Evolutionary conservation across 371 early-diverging fungal species (phyloP), one percentile per base, ranked within the genome.

Genomic region (Syncephalastrum racemosum): DNA sequence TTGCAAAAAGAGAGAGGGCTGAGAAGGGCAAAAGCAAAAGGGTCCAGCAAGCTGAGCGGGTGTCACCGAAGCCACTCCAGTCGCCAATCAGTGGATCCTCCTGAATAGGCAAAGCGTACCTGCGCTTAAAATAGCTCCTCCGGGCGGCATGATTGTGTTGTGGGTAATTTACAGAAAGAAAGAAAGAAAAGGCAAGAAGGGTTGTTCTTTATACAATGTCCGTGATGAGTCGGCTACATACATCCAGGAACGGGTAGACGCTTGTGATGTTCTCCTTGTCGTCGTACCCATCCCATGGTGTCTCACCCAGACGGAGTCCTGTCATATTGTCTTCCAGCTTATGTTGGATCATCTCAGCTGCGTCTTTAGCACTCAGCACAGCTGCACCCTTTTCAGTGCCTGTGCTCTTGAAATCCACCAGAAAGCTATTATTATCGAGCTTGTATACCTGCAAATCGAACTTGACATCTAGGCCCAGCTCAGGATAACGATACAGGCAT

Each of bases 171-270:
- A 45, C 46, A 45, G 46, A 45, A 6, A 6, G 12, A n/a, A 44
- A 44, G 5, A 16, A 44, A 44, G 10, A 8, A 3, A 45, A 16
- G 42, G 39, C n/a, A 51, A 50, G 12, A 50, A 50, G 19, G 1
- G 40, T 16, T 39, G 12, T 42, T 53, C 36, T 39, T 56, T 67
- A 71, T 31, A 77, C 96, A 60, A 97, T 83, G 70, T 97, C 97
- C 0, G 94, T 94, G 58, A 97, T 96, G 55, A 97, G 71, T 68
- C 83, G 86, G 56, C 91, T 88, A 68, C 98, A 97, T 1, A 96
- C 95, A 62, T 96, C 95, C 65, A 97, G 91, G 68, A 96, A 97
- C 2, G 94, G 93, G 68, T 94, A 95, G 4, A 89, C 81, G n/a
- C 84, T 80, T 48, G 84, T 71, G 47, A 82, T 69, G 27, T 83